A percentile compares a stretch with the other conserved stretches of the same genome.
These are phyloP conservation scores for Curvularia eragrostidis DNA, from an alignment of 2,329 filamentous ascomycete genomes.

Conservation along the genomic window DNA sequence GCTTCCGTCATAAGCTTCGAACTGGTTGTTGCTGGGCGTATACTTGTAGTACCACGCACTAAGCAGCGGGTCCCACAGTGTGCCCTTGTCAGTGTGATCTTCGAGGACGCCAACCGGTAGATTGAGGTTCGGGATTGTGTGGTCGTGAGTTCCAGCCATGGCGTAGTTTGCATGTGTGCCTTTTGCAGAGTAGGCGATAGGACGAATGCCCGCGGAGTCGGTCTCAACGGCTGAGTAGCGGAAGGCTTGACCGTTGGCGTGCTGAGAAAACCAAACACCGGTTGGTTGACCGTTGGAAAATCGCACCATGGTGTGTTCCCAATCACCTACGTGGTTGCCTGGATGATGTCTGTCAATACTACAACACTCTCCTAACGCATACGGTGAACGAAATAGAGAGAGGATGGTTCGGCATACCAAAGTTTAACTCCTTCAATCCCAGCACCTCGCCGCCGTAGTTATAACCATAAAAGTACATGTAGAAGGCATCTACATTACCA, in stretches of 20 bases:
- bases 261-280: conserved; percentile 69
- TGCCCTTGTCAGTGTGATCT: conserved; percentile 62
- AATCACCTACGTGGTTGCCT: conserved; percentile 69
- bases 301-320: conserved; percentile 72
- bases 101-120: conserved; percentile 60
- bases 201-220: conserved; percentile 57
- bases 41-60: conserved; percentile 65
- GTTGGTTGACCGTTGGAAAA: conserved; percentile 64
- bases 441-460: conserved; percentile 62
- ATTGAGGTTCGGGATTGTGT: conserved; percentile 67
- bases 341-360: conserved; percentile 5
- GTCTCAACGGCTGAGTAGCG: conserved; percentile 60
- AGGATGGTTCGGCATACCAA: conserved; percentile 42
- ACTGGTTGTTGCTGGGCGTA: conserved; percentile 50
- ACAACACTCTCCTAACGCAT: no score
- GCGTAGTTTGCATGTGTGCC: conserved; percentile 72
- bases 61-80: conserved; percentile 66
- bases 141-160: conserved; percentile 65
- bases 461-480: conserved; percentile 68
- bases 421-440: conserved; percentile 49
- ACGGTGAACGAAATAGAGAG: background rate
- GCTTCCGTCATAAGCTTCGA: conserved; percentile 57
- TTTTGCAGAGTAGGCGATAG: conserved; percentile 64
- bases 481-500: conserved; percentile 64
- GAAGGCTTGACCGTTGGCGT: conserved; percentile 68